Percentiles rank a stretch among this genome's conserved stretches.
phyloP scores from a whole-genome alignment of 768 basidiomycete species.

The Boletus edulis region DNA sequence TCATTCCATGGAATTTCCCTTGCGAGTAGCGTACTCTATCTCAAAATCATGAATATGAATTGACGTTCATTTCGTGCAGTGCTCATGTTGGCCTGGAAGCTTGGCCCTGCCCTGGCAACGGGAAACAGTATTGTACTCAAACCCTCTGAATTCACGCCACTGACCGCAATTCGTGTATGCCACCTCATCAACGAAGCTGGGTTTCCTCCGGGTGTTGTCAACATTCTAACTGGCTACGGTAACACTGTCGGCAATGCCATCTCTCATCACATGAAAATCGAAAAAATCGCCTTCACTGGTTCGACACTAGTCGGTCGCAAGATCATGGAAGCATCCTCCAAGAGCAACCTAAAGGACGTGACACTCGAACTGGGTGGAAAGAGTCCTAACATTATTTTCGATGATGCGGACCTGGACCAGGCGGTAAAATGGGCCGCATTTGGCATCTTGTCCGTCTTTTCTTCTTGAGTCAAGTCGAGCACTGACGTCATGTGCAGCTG shows the following conservation, averaged over 20 bases:
- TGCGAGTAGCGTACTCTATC: constrained; percentile 24
- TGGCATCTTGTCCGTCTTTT: constrained; percentile 64
- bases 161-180: constrained; percentile 54
- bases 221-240: constrained; percentile 77
- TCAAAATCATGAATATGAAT: no score
- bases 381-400: constrained; percentile 47
- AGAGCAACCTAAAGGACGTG: constrained; percentile 78
- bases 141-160: constrained; percentile 77
- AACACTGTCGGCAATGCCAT: constrained; percentile 70
- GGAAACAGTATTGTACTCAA: constrained; percentile 81
- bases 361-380: constrained; percentile 59
- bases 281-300: constrained; percentile 85
- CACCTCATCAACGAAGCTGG: constrained; percentile 65
- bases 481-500: constrained; percentile 40
- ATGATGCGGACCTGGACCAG: constrained; percentile 47
- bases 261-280: constrained; percentile 57
- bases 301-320: constrained; percentile 77
- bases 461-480: constrained; percentile 3
- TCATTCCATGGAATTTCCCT: constrained; percentile 71
- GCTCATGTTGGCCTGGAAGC: constrained; percentile 70
- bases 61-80: constrained; percentile 23
- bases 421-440: constrained; percentile 69
- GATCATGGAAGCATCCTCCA: constrained; percentile 76
- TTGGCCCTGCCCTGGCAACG: constrained; percentile 73
- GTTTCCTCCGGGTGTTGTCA: constrained; percentile 76